Evolutionary conservation across 768 basidiomycete species (phyloP).

Genomic region (Rhodotorula babjevae): DNA sequence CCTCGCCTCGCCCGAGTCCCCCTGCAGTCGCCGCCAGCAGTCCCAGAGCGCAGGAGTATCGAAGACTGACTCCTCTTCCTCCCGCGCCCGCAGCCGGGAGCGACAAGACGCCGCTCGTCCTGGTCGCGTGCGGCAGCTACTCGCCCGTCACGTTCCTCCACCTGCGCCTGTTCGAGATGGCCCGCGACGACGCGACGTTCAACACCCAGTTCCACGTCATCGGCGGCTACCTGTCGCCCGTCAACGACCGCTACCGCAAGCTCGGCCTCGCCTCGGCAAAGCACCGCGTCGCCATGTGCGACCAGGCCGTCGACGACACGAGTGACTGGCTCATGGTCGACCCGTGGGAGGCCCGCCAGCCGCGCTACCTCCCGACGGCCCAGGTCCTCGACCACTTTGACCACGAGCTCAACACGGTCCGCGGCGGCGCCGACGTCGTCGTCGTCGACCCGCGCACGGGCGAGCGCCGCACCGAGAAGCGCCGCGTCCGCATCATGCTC

Average conservation of each 20-base stretch:
- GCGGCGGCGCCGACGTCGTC: slow-evolving; percentile 54
- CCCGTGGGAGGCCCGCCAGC: slow-evolving; percentile 92
- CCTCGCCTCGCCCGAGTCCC: no score
- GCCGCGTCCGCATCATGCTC: slow-evolving; percentile 79
- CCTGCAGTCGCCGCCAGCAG: no score
- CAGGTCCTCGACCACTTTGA: slow-evolving; percentile 97
- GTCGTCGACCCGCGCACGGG: slow-evolving; percentile 20
- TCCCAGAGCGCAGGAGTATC: no score
- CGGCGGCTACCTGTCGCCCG: slow-evolving; percentile 93
- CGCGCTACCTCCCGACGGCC: slow-evolving; percentile 85
- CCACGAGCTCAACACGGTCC: slow-evolving; percentile 78
- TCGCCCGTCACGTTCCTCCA: slow-evolving; percentile 38
- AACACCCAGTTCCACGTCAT: slow-evolving; percentile 90
- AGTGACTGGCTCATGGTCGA: slow-evolving; percentile 96
- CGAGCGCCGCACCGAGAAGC: slow-evolving; percentile 54
- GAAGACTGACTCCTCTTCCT: neutral
- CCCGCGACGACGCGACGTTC: slow-evolving; percentile 86
- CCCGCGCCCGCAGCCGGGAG: neutral
- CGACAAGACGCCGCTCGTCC: slow-evolving; percentile 68
- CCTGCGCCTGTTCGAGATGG: slow-evolving; percentile 98
- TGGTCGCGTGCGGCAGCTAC: slow-evolving; percentile 79
- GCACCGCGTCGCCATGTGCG: slow-evolving; percentile 69
- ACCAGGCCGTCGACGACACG: slow-evolving; percentile 81
- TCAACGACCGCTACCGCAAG: slow-evolving; percentile 95
- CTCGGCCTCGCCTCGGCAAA: slow-evolving; percentile 79